phyloP scores from a whole-genome alignment of 306 rosid genomes.

The Acacia acuminata region DNA sequence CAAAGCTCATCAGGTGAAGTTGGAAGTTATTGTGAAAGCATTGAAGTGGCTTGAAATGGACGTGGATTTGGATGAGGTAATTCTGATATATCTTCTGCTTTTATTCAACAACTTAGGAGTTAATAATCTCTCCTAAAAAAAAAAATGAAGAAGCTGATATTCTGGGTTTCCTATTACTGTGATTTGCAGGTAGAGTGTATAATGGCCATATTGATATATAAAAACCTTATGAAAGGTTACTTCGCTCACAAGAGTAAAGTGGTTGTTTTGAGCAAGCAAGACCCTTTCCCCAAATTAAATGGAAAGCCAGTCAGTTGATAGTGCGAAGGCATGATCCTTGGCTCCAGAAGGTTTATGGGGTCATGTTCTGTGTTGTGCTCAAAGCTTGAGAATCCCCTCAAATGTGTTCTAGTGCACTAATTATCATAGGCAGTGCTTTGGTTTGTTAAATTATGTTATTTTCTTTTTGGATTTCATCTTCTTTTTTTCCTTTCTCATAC shows the following conservation, averaged over 20 bases:
- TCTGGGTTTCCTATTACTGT: conserved; percentile 14
- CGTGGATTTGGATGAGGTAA: conserved; percentile 95
- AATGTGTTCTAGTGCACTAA: background rate
- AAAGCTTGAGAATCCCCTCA: background rate
- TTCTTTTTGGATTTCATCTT: background rate
- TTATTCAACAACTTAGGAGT: background rate
- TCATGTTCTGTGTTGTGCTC: background rate
- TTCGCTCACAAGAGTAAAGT: conserved; percentile 98
- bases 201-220: conserved; percentile 80
- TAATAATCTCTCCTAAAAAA: background rate
- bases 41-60: conserved; percentile 91
- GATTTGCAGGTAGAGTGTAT: conserved; percentile 92
- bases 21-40: conserved; percentile 89
- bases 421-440: background rate
- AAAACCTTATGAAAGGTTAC: conserved; percentile 88
- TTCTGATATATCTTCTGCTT: background rate
- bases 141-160: background rate
- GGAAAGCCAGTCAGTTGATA: conserved; percentile 85
- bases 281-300: conserved; percentile 87
- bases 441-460: background rate
- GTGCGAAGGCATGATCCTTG: conserved; percentile 4
- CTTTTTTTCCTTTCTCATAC: background rate
- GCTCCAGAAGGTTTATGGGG: too few relatives aligned
- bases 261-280: conserved; percentile 91
- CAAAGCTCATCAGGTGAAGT: conserved; percentile 93